Base-by-base conservation (phyloP, 2,329 filamentous ascomycete species). In the Penicillium thymicola region DNA sequence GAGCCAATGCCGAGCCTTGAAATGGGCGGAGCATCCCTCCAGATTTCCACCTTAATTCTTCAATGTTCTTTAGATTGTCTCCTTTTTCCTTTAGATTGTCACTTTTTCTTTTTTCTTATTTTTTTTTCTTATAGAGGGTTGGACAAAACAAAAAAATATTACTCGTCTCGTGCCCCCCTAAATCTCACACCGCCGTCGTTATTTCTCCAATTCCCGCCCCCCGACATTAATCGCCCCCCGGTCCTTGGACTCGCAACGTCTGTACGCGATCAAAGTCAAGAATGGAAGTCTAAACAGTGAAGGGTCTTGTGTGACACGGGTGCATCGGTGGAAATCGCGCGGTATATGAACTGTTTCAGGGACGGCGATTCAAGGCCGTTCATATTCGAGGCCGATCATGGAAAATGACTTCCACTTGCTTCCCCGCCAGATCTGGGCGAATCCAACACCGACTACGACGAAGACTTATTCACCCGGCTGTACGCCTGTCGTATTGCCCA, bases 401-500 rank as follows among this genome's bases (percentile, higher is more conserved):
- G 70, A 63, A 59, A 62, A 73, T 68, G 65, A 63, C 58, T 66
- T 62, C 56, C 67, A 59, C 57, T 54, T 75, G 54, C 66, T 65
- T 62, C 71, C 71, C 61, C 72, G 73, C 67, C 73, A 75, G 63
- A 74, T 75, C 53, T 75, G 73, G 73, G 73, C 71, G 59, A 67
- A 71, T 55, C 72, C 72, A 32, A 71, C 72, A 27, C 68, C 71
- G 30, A 73, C 75, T 0, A 69, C 70, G 37, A 70, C 72, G 13
- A 72, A 71, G 37, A 58, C 67, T 3, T 71, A 75, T 51, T 58
- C 63, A 9, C 69, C 82, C 61, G 80, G 82, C 64, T 89, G 86
- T 67, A 85, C 83, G 21, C 84, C 85, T 28, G 84, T 86, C 67
- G 80, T 82, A 25, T 78, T 89, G 18, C 85, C 84, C 38, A 82